Evolutionary conservation across 768 basidiomycete species (phyloP), one percentile per base, ranked within the genome.

Genomic region (Dioszegia aurantiaca): DNA sequence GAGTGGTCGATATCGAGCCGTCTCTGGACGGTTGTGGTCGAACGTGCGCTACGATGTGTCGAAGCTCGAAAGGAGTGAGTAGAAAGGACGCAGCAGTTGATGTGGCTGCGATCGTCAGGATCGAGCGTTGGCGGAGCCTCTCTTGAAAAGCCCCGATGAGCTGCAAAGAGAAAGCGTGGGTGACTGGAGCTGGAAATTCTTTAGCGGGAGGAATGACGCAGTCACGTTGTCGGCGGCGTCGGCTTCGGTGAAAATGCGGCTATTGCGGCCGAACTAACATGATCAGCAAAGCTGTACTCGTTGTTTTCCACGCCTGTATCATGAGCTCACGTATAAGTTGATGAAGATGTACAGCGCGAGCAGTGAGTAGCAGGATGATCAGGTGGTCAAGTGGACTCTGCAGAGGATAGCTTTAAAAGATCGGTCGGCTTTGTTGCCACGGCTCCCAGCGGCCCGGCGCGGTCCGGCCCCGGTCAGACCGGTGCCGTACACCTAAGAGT

Each of bases 191-290:
- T 23, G 43, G 43, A 44, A 26, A n/a, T 42, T 10, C 19, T 11
- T 33, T 33, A 33, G 33, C 14, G 14, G 8, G 8, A 33, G 28
- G 11, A 36, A 49, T 49, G 48, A 49, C 48, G 48, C 48, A 49
- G 48, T 49, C 31, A 31, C 11, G 17, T 24, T 9, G 23, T 27
- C 46, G 46, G 46, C 46, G 27, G 27, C 28, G 46, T 8, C 26
- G 46, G 16, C 14, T 24, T 8, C 26, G 46, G 16, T 9, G 48
- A 23, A 33, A 23, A 33, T 33, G 33, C 48, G 48, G 48, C 33
- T 1, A n/a, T 49, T 47, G 28, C 46, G 46, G 27, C 27, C 24
- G 41, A 42, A 33, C 33, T 33, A 6, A n/a, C 14, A 33, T 33
- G 8, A 6, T 33, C 33, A 33, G n/a, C n/a, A n/a, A n/a, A n/a